These are phyloP conservation scores for Fraxinus pennsylvanica DNA, from an alignment of 257 asterid genomes.

Conservation along the genomic window DNA sequence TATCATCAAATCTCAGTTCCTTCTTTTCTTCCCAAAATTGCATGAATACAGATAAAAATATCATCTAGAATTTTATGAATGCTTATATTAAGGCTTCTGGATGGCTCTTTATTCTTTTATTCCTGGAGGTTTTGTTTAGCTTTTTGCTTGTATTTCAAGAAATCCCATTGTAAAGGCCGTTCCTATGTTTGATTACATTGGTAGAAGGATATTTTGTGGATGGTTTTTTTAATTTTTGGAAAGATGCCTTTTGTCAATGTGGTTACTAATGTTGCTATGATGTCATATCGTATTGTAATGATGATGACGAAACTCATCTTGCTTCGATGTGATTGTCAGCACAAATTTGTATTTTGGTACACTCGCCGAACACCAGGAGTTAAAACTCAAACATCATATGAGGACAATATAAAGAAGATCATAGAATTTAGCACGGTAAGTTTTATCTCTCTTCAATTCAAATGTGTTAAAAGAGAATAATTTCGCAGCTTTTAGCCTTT, in stretches of 20 bases:
- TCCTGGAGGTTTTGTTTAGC: background rate
- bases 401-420: conserved; percentile 88
- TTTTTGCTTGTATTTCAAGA: background rate
- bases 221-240: conserved; percentile 12
- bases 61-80: background rate
- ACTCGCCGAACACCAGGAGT: conserved; percentile 95
- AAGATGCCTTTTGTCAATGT: conserved; percentile 8
- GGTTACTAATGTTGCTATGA: background rate
- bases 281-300: conserved; percentile 16
- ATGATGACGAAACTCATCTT: background rate
- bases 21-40: background rate
- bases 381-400: conserved; percentile 80
- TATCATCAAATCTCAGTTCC: background rate
- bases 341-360: conserved; percentile 89
- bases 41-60: background rate
- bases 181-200: background rate
- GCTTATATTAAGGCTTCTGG: background rate
- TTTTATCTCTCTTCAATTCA: conserved; percentile 3
- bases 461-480: background rate
- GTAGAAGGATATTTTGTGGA: background rate
- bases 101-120: background rate
- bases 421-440: conserved; percentile 90
- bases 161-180: background rate
- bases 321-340: conserved; percentile 44
- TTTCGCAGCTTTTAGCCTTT: background rate